Base-by-base conservation (phyloP, 2,329 filamentous ascomycete species). In the Paramyrothecium roridum region DNA sequence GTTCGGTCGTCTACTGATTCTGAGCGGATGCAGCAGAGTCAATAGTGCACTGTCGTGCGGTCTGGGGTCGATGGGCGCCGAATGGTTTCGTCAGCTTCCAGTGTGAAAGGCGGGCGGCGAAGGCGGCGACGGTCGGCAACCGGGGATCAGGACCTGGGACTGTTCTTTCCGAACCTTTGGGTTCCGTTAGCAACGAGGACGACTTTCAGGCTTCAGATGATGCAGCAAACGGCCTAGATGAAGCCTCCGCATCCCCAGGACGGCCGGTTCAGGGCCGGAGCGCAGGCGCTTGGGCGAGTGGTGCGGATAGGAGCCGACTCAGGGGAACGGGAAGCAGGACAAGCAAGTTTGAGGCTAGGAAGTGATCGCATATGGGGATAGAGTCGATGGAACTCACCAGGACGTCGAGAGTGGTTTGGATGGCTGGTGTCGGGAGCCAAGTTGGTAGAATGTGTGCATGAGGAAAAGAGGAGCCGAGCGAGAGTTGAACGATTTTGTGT, bases 391-490 rank as follows among this genome's bases (percentile, higher is more conserved):
- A 60, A 75, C 74, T 75, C 61, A 76, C 73, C 65, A 70, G 66
- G 65, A 65, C 58, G 64, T 61, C 66, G 57, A 58, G 63, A 69
- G 63, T 61, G 63, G 63, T 56, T 63, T 68, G 67, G 52, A 60
- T 63, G 69, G 63, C 64, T 68, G 67, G 65, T 69, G 67, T 65
- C 64, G 70, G 67, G 60, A 64, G 65, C 61, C 57, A 65, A 67
- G 64, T 64, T 65, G 69, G 65, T 64, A 67, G 70, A 68, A 65
- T 68, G 70, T 72, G 73, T 73, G 72, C 66, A 73, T 70, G 70
- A 69, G 70, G 73, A 75, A 75, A 75, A 75, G 73, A 75, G 73
- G 73, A 75, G 70, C 66, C 63, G 65, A 66, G 64, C 61, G 66
- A 73, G 65, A 30, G 71, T 70, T 66, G 66, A 69, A 69, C 65